A percentile compares a stretch with the other conserved stretches of the same genome.
These are phyloP conservation scores for Withania somnifera DNA, from an alignment of 305 asterid genomes.

Conservation along the genomic window DNA sequence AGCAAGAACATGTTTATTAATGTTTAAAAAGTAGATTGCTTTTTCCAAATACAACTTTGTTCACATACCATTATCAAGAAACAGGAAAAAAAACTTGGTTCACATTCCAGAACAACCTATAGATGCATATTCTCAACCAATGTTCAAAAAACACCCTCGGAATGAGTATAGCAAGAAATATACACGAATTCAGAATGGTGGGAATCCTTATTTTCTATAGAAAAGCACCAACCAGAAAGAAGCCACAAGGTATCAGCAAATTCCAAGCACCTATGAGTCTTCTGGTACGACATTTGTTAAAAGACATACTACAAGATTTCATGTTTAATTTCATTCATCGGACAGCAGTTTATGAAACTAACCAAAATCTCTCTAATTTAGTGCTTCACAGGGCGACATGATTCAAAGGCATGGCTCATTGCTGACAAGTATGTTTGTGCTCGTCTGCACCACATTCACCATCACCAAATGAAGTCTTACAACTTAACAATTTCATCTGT, in stretches of 20 bases:
- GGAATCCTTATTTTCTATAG: not conserved
- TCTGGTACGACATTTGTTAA: not conserved
- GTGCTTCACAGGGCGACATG: not conserved
- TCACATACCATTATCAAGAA: not conserved
- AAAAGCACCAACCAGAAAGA: not conserved
- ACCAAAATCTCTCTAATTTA: not conserved
- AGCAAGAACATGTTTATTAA: not conserved
- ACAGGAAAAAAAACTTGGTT: not conserved
- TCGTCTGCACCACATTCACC: not conserved
- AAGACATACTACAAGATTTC: not conserved
- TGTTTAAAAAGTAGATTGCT: not conserved
- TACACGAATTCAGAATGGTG: not conserved
- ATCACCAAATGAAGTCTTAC: not conserved
- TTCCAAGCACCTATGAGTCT: not conserved
- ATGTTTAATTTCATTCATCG: not conserved
- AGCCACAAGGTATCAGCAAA: not conserved
- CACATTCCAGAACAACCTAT: not conserved
- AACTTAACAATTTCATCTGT: not conserved
- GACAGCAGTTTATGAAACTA: not conserved
- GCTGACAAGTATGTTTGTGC: not conserved
- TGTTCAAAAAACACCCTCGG: no score
- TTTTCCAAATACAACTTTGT: not conserved
- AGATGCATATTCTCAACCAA: not conserved
- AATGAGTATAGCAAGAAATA: not conserved
- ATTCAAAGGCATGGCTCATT: not conserved